These are phyloP conservation scores for Ophiostoma triangulosporum DNA, from an alignment of 2,329 filamentous ascomycete species.

Conservation along the genomic window DNA sequence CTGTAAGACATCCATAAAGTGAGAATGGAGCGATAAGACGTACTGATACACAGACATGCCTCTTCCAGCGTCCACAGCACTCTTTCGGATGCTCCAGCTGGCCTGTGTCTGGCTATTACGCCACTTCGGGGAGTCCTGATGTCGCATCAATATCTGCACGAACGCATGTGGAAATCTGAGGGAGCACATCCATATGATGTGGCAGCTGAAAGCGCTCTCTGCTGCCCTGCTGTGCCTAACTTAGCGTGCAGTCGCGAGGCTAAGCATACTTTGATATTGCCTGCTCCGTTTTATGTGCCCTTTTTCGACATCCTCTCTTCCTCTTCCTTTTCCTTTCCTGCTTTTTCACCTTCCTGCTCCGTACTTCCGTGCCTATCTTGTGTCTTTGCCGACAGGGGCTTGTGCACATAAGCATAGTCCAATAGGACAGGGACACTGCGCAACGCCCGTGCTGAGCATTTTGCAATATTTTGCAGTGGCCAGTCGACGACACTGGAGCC, in stretches of 20 bases:
- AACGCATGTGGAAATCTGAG: background rate
- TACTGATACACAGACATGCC: background rate
- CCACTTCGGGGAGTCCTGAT: background rate
- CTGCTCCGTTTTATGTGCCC: background rate
- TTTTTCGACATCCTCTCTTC: background rate
- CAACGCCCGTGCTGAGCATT: no score
- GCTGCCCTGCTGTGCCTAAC: background rate
- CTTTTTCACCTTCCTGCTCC: background rate
- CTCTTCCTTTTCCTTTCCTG: background rate
- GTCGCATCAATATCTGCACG: conserved; percentile 1
- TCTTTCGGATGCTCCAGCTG: background rate
- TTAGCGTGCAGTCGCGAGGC: background rate
- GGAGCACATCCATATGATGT: background rate
- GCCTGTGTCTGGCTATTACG: background rate
- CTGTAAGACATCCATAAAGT: background rate
- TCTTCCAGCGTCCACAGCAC: background rate
- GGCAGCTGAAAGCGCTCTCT: background rate
- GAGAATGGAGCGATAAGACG: background rate
- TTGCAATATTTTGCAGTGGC: no score
- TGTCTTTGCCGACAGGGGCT: background rate
- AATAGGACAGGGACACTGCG: no score
- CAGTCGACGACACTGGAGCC: no score
- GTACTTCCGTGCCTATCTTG: background rate
- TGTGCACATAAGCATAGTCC: no score
- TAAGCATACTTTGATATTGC: background rate